phyloP scores from a whole-genome alignment of 176 grass and related monocot genomes.

The Oryza nivara region DNA sequence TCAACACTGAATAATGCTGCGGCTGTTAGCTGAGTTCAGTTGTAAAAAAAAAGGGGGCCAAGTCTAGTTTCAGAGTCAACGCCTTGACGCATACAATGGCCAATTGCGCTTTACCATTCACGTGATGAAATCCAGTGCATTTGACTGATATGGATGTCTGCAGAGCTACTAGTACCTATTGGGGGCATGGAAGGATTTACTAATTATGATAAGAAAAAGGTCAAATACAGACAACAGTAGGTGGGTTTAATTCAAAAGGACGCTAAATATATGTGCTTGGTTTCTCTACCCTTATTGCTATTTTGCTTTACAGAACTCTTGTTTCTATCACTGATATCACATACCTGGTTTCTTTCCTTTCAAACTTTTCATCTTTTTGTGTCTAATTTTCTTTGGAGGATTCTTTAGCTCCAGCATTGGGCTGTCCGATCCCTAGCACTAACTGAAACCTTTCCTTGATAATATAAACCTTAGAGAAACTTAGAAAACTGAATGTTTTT shows the following conservation, averaged over 20 bases:
- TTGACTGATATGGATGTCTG: constrained; percentile 9
- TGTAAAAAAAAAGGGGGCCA: not conserved
- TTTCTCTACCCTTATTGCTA: not conserved
- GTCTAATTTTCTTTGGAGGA: too few relatives aligned
- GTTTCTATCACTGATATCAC: not conserved
- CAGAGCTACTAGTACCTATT: not conserved
- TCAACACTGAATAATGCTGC: constrained; percentile 14
- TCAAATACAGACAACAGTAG: not conserved
- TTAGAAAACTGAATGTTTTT: not conserved
- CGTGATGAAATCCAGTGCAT: not conserved
- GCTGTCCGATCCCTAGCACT: not conserved
- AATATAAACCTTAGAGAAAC: not conserved
- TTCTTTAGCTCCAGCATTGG: not conserved
- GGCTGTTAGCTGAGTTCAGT: not conserved
- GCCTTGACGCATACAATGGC: constrained; percentile 38
- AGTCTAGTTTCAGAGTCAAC: constrained; percentile 24
- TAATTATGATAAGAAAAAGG: not conserved
- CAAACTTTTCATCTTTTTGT: not conserved
- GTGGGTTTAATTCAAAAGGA: not conserved
- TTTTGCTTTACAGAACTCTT: not conserved
- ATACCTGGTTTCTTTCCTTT: not conserved
- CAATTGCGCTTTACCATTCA: constrained; percentile 2
- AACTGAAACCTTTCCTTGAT: not conserved
- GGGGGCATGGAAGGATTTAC: not conserved
- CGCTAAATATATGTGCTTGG: not conserved